Evolutionary conservation across 345 rosid genomes (phyloP).

Genomic region (Combretum micranthum): DNA sequence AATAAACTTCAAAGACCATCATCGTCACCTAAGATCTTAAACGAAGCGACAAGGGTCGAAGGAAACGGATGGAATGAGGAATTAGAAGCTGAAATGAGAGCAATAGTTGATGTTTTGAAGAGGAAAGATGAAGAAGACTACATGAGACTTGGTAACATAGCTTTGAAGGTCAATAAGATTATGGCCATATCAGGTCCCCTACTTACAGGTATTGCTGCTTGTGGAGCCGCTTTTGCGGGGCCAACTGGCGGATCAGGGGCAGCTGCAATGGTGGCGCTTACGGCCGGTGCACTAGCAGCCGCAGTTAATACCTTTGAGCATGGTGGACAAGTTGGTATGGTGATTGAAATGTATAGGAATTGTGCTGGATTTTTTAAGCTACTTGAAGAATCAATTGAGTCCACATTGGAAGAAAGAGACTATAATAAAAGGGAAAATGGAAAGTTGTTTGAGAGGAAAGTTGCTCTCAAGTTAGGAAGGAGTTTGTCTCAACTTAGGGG

Average conservation of each 20-base stretch:
- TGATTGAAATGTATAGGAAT: conserved; percentile 13
- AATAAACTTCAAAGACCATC: neutral
- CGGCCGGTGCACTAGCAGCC: neutral
- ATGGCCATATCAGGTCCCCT: neutral
- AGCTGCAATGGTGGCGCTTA: neutral
- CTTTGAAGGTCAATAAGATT: neutral
- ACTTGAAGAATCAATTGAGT: conserved; percentile 3
- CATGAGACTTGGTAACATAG: conserved; percentile 23
- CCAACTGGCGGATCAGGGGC: neutral
- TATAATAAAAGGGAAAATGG: conserved; percentile 7
- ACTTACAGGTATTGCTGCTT: conserved; percentile 3
- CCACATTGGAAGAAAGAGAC: neutral
- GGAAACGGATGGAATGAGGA: conserved; percentile 28
- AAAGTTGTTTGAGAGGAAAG: conserved; percentile 12
- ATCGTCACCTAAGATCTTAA: neutral
- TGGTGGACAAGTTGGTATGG: conserved; percentile 12
- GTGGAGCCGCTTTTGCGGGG: neutral
- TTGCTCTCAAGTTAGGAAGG: conserved; percentile 13
- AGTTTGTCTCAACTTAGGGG: conserved; percentile 10
- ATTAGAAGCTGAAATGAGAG: conserved; percentile 33
- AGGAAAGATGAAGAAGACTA: conserved; percentile 32
- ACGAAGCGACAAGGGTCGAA: neutral
- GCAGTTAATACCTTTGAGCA: neutral
- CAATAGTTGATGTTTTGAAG: conserved; percentile 23
- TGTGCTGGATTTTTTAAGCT: conserved; percentile 8